Percentiles rank a stretch among this genome's conserved stretches.
Conservation (phyloP, 495 filamentous ascomycete species). For the Aspergillus carlsbadensis region DNA sequence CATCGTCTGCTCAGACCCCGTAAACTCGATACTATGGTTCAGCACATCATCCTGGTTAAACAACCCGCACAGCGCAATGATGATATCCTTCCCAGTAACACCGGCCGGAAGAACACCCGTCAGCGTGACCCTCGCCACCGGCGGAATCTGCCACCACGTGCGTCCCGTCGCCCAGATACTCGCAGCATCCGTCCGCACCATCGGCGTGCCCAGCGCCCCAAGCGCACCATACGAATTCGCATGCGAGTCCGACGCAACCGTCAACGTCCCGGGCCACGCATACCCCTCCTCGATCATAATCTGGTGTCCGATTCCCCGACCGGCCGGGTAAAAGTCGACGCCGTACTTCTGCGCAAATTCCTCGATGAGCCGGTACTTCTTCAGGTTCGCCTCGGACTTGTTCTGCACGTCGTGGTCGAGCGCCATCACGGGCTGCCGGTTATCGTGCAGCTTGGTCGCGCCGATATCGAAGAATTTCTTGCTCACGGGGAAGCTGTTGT, state of each 20-base stretch:
- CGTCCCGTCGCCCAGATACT: slow-evolving; percentile 81
- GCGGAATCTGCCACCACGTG: slow-evolving; percentile 91
- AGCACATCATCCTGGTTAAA: slow-evolving; percentile 89
- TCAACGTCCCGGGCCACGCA: slow-evolving; percentile 79
- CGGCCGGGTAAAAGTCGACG: slow-evolving; percentile 81
- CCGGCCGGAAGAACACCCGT: slow-evolving; percentile 72
- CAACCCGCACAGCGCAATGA: slow-evolving; percentile 82
- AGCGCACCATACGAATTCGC: slow-evolving; percentile 91
- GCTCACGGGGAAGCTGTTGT: slow-evolving; percentile 87
- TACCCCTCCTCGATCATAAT: slow-evolving; percentile 86
- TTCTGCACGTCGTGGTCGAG: slow-evolving; percentile 96
- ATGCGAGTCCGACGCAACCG: slow-evolving; percentile 81
- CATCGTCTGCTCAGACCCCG: slow-evolving; percentile 68
- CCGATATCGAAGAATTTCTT: slow-evolving; percentile 87
- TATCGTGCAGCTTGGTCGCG: slow-evolving; percentile 70
- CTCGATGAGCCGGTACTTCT: slow-evolving; percentile 85
- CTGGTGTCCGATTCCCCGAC: slow-evolving; percentile 84
- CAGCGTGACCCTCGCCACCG: slow-evolving; percentile 76
- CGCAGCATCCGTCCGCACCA: slow-evolving; percentile 86
- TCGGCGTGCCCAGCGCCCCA: slow-evolving; percentile 71
- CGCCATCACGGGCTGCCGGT: slow-evolving; percentile 80
- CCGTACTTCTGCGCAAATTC: slow-evolving; percentile 80
- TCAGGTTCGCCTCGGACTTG: slow-evolving; percentile 74
- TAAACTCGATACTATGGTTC: slow-evolving; percentile 92
- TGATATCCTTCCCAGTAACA: slow-evolving; percentile 96